A percentile compares a stretch with the other conserved stretches of the same genome.
These are phyloP conservation scores for Eimeria tenella DNA, from an alignment of 169 alveolate species.

Conservation along the genomic window DNA sequence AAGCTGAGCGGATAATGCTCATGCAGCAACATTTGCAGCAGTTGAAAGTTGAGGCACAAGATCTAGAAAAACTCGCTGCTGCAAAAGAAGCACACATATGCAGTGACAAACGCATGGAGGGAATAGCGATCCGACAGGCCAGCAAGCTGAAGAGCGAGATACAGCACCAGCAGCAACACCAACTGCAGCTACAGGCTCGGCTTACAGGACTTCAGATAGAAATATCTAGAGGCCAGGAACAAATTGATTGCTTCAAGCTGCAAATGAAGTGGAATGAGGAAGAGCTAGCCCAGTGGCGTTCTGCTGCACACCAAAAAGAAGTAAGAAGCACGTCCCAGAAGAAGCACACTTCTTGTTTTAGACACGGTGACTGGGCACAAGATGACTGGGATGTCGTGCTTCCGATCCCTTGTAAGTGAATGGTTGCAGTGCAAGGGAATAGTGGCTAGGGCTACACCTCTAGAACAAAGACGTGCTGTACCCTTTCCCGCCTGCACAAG, in stretches of 20 bases:
- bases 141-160: constrained; percentile 91
- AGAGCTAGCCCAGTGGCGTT: constrained; percentile 96
- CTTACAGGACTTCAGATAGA: constrained; percentile 90
- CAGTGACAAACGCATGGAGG: constrained; percentile 93
- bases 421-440: too few relatives aligned
- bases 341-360: too few relatives aligned
- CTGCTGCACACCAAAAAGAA: constrained; percentile 96
- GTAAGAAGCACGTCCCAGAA: constrained; percentile 46
- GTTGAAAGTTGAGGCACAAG: constrained; percentile 91
- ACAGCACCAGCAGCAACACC: constrained; percentile 86
- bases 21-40: constrained; percentile 76
- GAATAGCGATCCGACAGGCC: constrained; percentile 89
- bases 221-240: constrained; percentile 93
- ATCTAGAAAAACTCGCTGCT: constrained; percentile 91
- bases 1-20: constrained; percentile 63
- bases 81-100: constrained; percentile 92
- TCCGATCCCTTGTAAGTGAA: too few relatives aligned
- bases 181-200: constrained; percentile 84
- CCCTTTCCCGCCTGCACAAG: too few relatives aligned
- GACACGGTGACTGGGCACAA: too few relatives aligned
- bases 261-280: constrained; percentile 96
- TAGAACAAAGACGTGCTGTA: too few relatives aligned
- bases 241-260: constrained; percentile 93
- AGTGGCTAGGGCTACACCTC: too few relatives aligned
- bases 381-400: not conserved